A percentile compares a stretch with the other conserved stretches of the same genome.
Evolutionary conservation across 768 basidiomycete species (phyloP).

Genomic region (Antrodiella citrinella): DNA sequence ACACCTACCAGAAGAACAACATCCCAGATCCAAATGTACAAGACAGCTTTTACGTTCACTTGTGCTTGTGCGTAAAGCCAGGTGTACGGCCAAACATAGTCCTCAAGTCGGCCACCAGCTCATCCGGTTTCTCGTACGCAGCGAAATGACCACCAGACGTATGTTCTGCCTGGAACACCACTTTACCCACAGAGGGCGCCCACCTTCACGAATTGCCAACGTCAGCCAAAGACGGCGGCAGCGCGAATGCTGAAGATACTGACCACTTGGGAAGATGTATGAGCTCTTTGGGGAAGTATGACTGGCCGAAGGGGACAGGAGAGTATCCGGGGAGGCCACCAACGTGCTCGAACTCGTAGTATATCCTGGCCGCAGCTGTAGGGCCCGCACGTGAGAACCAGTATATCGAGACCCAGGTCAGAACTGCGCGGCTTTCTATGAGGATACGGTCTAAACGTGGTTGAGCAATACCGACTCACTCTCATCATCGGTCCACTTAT

Average conservation of each 20-base stretch:
- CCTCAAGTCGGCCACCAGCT: slow-evolving; percentile 19
- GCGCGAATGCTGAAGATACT: slow-evolving; percentile 5
- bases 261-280: slow-evolving; percentile 12
- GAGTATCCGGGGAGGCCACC: neutral
- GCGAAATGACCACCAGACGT: slow-evolving; percentile 23
- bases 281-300: slow-evolving; percentile 24
- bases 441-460: too few relatives aligned
- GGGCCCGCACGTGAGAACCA: slow-evolving; percentile 54
- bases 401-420: slow-evolving; percentile 54
- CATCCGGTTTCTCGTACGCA: slow-evolving; percentile 20
- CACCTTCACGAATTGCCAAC: slow-evolving; percentile 11
- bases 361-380: slow-evolving; percentile 48
- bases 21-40: too few relatives aligned
- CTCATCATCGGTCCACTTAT: slow-evolving; percentile 53
- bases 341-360: slow-evolving; percentile 34
- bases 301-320: slow-evolving; percentile 20
- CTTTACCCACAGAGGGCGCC: slow-evolving; percentile 15
- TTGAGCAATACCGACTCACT: slow-evolving; percentile 22
- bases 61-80: too few relatives aligned
- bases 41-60: too few relatives aligned
- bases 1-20: too few relatives aligned
- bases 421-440: slow-evolving; percentile 36
- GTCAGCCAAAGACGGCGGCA: neutral
- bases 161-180: slow-evolving; percentile 21
- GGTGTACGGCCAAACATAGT: slow-evolving; percentile 20